Evolutionary conservation across 371 early-diverging fungal genomes (phyloP), one percentile per base, ranked within the genome.

Genomic region (Apophysomyces sp.): DNA sequence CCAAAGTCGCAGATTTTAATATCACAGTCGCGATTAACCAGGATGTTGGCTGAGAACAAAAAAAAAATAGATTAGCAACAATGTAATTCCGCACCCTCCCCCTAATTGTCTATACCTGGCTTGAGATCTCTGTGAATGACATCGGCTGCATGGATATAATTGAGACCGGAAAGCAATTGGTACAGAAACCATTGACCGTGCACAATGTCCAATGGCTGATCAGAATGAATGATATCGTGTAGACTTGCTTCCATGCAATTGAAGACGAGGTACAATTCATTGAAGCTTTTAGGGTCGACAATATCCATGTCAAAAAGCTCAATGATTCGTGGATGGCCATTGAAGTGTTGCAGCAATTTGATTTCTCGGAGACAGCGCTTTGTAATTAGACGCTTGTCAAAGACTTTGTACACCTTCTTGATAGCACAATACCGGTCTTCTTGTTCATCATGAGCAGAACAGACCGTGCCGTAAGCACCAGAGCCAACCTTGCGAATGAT

Each of bases 191-290:
- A 92, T 76, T 94, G 94, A 67, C 76, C 90, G 67, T 94, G 95
- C 3, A 89, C 87, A 66, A 91, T 92, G 16, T 89, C 88, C 44
- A 94, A 73, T 4, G 90, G 84, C 71, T 94, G 94, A 59, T 86
- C 88, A 13, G 92, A 92, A 28, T 85, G 83, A 63, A 94, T 93
- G 55, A 94, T 92, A 57, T 93, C 94, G 73, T 94, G 94, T 53
- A 94, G 73, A 67, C 92, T 93, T 39, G 94, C 94, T 61, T 94
- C 94, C 95, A 94, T 94, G 57, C 93, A 80, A 63, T 86, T 87
- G 58, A 89, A 82, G n/a, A 84, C 72, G 56, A 89, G 63, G 60
- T 87, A 90, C 13, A 89, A 73, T 63, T 89, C 90, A 67, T 87
- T 84, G 60, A 89, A 89, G 59, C 78, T 61, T 12, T 69, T 62